phyloP scores from a whole-genome alignment of 23 red algal genomes.

The Gracilaria domingensis region DNA sequence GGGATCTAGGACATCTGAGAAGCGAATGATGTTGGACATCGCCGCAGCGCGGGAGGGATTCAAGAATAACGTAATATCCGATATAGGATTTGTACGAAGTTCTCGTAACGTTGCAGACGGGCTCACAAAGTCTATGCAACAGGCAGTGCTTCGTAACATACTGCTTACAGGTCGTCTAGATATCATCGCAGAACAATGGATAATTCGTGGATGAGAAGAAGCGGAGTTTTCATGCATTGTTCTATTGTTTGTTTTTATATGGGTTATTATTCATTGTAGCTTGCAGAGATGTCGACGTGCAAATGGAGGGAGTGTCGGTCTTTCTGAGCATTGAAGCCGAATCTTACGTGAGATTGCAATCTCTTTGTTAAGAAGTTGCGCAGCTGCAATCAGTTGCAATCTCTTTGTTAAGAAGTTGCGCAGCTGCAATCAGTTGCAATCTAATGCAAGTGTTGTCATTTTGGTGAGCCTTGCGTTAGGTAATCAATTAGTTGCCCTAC shows the following conservation, averaged over 20 bases:
- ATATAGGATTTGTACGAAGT: slow-evolving; percentile 51
- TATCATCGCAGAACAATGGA: slow-evolving; percentile 30
- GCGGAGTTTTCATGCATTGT: not conserved
- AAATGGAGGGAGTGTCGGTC: not conserved
- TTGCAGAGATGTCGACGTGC: not conserved
- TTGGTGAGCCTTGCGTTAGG: too few species aligned
- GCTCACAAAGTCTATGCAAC: slow-evolving; percentile 37
- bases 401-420: too few species aligned
- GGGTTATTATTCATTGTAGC: too few species aligned
- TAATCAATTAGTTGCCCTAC: too few species aligned
- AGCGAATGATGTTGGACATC: slow-evolving; percentile 51
- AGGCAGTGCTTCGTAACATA: not conserved
- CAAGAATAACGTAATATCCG: slow-evolving; percentile 4
- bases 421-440: too few species aligned
- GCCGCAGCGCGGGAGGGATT: slow-evolving; percentile 30
- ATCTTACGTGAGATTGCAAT: too few species aligned
- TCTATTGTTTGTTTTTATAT: too few species aligned
- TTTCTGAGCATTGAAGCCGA: too few species aligned
- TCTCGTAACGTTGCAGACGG: slow-evolving; percentile 39
- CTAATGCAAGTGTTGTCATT: too few species aligned
- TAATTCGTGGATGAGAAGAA: not conserved
- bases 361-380: too few species aligned
- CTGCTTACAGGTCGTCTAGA: not conserved
- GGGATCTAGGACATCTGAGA: slow-evolving; percentile 33
- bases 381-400: too few species aligned